phyloP scores from a whole-genome alignment of 2,329 filamentous ascomycete genomes.

The Sporothrix variecibatus region DNA sequence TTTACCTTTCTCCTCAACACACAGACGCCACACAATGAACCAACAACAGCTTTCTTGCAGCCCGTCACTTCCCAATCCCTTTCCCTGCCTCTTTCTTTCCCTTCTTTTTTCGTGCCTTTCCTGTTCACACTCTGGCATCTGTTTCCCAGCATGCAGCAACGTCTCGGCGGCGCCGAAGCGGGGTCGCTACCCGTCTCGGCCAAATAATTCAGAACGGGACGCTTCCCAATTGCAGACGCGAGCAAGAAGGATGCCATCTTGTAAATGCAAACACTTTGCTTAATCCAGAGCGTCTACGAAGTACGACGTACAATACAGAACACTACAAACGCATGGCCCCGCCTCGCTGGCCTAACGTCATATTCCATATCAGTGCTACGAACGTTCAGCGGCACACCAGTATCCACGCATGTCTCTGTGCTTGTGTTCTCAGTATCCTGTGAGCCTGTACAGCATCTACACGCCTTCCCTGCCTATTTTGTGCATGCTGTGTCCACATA shows the following conservation, averaged over 20 bases:
- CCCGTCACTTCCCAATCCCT: not conserved
- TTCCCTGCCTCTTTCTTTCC: not conserved
- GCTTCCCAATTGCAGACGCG: not conserved
- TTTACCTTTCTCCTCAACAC: not conserved
- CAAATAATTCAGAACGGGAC: not conserved
- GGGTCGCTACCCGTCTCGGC: not conserved
- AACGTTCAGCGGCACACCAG: not conserved
- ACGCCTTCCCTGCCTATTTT: constrained; percentile 3
- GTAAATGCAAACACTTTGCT: not conserved
- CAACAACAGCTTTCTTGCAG: not conserved
- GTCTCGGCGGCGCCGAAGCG: constrained; percentile 23
- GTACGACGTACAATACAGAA: not conserved
- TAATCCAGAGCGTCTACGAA: not conserved
- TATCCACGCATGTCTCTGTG: not conserved
- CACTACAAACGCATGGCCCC: not conserved
- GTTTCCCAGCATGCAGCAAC: not conserved
- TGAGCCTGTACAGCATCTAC: not conserved
- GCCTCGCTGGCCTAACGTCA: not conserved
- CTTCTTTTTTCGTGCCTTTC: not conserved
- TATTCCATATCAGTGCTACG: not conserved
- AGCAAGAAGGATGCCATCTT: not conserved
- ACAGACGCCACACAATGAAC: not conserved
- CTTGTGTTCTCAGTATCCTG: not conserved
- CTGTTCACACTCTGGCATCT: not conserved
- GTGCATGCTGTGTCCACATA: not conserved